Conservation (phyloP, 1,284 basidiomycete species). For the Ceratobasidium sp. region DNA sequence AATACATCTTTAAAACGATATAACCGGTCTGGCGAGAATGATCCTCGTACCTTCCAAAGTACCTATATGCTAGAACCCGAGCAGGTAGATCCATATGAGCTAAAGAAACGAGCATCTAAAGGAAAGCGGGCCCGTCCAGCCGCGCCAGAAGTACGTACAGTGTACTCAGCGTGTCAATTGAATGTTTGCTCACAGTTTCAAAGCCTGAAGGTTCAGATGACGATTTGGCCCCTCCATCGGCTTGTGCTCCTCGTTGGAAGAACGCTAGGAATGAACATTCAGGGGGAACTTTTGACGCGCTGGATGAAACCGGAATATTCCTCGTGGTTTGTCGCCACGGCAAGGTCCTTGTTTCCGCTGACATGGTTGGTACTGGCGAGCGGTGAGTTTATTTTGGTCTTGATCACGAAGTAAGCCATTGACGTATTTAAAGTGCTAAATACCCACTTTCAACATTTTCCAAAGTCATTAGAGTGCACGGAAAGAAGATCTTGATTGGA, state of each 20-base stretch:
- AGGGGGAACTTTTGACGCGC: constrained; percentile 56
- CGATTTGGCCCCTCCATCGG: constrained; percentile 50
- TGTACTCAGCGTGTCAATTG: background rate
- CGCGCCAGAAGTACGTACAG: background rate
- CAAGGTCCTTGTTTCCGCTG: constrained; percentile 54
- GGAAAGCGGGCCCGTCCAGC: constrained; percentile 47
- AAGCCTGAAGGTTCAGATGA: constrained; percentile 6
- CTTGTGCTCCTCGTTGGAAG: constrained; percentile 50
- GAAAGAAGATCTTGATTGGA: constrained; percentile 50
- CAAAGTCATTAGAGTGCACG: constrained; percentile 42
- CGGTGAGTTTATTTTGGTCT: too few species aligned
- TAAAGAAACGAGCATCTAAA: constrained; percentile 46
- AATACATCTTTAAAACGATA: constrained; percentile 55
- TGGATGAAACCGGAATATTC: constrained; percentile 58
- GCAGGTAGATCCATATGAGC: constrained; percentile 52
- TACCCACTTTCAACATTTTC: constrained; percentile 56
- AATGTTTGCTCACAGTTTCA: background rate
- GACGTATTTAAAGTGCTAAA: constrained; percentile 56
- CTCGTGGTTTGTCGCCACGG: constrained; percentile 57
- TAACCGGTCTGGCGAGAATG: constrained; percentile 45
- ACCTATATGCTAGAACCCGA: constrained; percentile 53
- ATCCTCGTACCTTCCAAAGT: constrained; percentile 51
- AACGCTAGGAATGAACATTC: constrained; percentile 52
- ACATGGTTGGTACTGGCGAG: constrained; percentile 60
- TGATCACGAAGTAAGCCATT: too few species aligned